Evolutionary conservation across 2,329 filamentous ascomycete species (phyloP).

Genomic region (Talaromyces atroroseus): DNA sequence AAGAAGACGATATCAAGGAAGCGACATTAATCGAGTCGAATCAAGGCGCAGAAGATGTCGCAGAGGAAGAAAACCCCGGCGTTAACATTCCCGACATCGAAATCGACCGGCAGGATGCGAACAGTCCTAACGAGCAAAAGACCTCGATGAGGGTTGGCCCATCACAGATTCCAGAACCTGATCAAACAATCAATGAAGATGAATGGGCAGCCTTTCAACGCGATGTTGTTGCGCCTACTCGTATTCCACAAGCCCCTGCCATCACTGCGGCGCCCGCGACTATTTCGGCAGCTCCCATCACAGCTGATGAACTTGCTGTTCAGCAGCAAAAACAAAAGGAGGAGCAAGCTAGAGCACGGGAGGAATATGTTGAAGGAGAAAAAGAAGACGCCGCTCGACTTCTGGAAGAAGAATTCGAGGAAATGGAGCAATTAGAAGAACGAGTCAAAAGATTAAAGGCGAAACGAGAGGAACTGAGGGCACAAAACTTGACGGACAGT

Average conservation of each 20-base stretch:
- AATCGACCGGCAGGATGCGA: conserved; percentile 5
- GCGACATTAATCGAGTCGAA: background rate
- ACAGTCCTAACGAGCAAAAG: conserved; percentile 5
- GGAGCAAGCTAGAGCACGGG: conserved; percentile 38
- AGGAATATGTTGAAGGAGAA: conserved; percentile 59
- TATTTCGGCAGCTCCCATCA: conserved; percentile 65
- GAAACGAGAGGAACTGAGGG: conserved; percentile 62
- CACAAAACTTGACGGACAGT: conserved; percentile 26
- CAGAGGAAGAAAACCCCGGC: conserved; percentile 23
- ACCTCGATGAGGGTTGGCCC: conserved; percentile 2
- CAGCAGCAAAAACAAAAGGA: conserved; percentile 46
- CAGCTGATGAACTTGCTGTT: conserved; percentile 57
- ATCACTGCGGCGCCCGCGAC: conserved; percentile 45
- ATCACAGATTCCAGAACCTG: conserved; percentile 12
- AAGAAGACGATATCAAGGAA: conserved; percentile 18
- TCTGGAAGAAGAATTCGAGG: conserved; percentile 71
- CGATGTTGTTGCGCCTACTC: conserved; percentile 58
- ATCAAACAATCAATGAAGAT: conserved; percentile 58
- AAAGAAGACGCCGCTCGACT: conserved; percentile 69
- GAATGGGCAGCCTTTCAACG: conserved; percentile 87
- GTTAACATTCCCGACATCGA: conserved; percentile 17
- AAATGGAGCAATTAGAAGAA: conserved; percentile 74
- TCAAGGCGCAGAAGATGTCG: conserved; percentile 15
- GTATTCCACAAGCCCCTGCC: conserved; percentile 26
- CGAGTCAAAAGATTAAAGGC: conserved; percentile 65